Evolutionary conservation across 371 early-diverging fungal genomes (phyloP).

Genomic region (Apophysomyces trapeziformis): DNA sequence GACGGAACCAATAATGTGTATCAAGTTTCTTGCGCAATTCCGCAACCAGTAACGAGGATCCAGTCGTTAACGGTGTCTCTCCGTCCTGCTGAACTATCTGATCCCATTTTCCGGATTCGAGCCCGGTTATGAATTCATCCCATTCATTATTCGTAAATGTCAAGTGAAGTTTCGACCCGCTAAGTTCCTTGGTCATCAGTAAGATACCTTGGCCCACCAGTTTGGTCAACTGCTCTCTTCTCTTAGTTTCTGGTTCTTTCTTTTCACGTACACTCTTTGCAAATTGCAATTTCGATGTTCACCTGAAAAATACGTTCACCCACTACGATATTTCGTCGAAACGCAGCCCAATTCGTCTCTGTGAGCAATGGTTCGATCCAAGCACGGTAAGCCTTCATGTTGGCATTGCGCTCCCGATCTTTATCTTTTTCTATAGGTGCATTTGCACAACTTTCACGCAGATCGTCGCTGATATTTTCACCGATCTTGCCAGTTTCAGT

Average conservation of each 20-base stretch:
- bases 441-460: slow-evolving; percentile 1
- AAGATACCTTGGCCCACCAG: slow-evolving; percentile 48
- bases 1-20: slow-evolving; percentile 44
- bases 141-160: slow-evolving; percentile 58
- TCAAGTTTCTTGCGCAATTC: slow-evolving; percentile 39
- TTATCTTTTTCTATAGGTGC: slow-evolving; percentile 30
- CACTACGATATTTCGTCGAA: slow-evolving; percentile 54
- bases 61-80: not conserved
- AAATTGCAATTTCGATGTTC: not conserved
- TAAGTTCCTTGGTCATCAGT: slow-evolving; percentile 54
- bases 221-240: slow-evolving; percentile 44
- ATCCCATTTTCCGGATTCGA: slow-evolving; percentile 42
- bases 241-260: not conserved
- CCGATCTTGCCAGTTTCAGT: slow-evolving; percentile 28
- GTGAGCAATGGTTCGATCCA: slow-evolving; percentile 51
- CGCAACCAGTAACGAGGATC: slow-evolving; percentile 27
- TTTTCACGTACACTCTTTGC: not conserved
- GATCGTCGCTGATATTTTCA: slow-evolving; percentile 3
- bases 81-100: slow-evolving; percentile 24
- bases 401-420: slow-evolving; percentile 48
- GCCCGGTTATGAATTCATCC: slow-evolving; percentile 52
- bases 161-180: slow-evolving; percentile 52
- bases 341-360: slow-evolving; percentile 56
- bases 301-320: slow-evolving; percentile 43
- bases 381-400: slow-evolving; percentile 51